Percentiles rank a stretch among this genome's conserved stretches.
phyloP scores from a whole-genome alignment of 495 filamentous ascomycete genomes.

The Aspergillus mulundensis region DNA sequence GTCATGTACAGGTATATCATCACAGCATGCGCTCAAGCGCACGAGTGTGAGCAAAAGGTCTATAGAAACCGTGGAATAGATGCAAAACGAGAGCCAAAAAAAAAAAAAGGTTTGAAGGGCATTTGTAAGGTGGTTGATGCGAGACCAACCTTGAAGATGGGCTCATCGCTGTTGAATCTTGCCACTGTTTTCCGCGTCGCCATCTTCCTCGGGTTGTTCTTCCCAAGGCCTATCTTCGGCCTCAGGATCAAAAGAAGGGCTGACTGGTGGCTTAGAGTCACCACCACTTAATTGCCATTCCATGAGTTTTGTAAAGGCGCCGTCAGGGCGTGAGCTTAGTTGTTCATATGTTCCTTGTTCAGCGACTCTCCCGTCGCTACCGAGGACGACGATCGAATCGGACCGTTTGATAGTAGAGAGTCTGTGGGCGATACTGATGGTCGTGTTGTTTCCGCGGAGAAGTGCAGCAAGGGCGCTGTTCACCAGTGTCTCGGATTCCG shows the following conservation, averaged over 20 bases:
- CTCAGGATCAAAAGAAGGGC: conserved; percentile 17
- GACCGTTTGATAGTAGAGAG: conserved; percentile 94
- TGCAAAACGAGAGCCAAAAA: conserved; percentile 2
- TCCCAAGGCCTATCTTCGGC: conserved; percentile 34
- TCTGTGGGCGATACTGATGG: conserved; percentile 93
- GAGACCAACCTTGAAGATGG: neutral
- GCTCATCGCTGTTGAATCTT: conserved; percentile 10
- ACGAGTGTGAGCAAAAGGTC: conserved; percentile 1
- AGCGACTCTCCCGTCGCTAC: conserved; percentile 77
- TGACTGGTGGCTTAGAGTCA: conserved; percentile 41
- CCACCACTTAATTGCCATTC: conserved; percentile 97
- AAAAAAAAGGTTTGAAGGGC: neutral
- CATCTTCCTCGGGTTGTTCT: conserved; percentile 27
- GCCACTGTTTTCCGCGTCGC: conserved; percentile 7
- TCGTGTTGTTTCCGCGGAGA: conserved; percentile 82
- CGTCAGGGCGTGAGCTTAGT: conserved; percentile 63
- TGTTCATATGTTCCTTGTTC: conserved; percentile 82
- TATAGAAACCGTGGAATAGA: neutral
- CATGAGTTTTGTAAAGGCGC: conserved; percentile 92
- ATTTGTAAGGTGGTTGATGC: neutral
- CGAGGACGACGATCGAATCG: conserved; percentile 86
- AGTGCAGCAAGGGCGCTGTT: conserved; percentile 81
- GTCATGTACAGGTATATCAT: conserved; percentile 13
- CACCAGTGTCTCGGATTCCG: conserved; percentile 95
- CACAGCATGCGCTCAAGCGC: conserved; percentile 1